These are phyloP conservation scores for Beauveria bassiana DNA, from an alignment of 2,329 filamentous ascomycete species.

Conservation along the genomic window DNA sequence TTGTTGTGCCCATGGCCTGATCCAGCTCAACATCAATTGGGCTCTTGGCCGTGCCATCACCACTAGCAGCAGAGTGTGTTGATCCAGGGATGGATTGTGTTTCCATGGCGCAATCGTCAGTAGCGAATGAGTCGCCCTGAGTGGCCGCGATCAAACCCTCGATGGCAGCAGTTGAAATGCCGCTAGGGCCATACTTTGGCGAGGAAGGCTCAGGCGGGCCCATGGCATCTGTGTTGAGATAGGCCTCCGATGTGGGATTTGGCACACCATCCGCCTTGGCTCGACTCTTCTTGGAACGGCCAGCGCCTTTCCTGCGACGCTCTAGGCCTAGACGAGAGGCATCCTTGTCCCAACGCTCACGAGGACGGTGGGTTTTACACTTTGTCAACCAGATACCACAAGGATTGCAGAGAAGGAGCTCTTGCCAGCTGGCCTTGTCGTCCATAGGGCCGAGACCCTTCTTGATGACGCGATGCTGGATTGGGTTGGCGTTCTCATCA, in stretches of 20 bases:
- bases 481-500: conserved; percentile 54
- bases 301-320: conserved; percentile 40
- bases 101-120: conserved; percentile 13
- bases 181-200: conserved; percentile 18
- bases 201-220: conserved; percentile 37
- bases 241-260: conserved; percentile 46
- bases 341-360: conserved; percentile 72
- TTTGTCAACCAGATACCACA: conserved; percentile 95
- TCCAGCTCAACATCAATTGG: conserved; percentile 47
- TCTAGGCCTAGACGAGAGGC: conserved; percentile 44
- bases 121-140: conserved; percentile 15
- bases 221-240: conserved; percentile 44
- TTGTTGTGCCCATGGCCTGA: conserved; percentile 46
- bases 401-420: conserved; percentile 82
- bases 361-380: conserved; percentile 74
- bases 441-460: conserved; percentile 57
- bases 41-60: conserved; percentile 49
- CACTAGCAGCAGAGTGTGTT: conserved; percentile 47
- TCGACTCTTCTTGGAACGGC: conserved; percentile 39
- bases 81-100: conserved; percentile 30
- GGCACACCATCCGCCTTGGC: conserved; percentile 38
- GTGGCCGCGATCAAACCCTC: neutral
- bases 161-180: neutral
- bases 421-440: conserved; percentile 59
- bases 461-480: conserved; percentile 67